Evolutionary conservation across 2,329 filamentous ascomycete species (phyloP).

Genomic region (Orbilia quercus): DNA sequence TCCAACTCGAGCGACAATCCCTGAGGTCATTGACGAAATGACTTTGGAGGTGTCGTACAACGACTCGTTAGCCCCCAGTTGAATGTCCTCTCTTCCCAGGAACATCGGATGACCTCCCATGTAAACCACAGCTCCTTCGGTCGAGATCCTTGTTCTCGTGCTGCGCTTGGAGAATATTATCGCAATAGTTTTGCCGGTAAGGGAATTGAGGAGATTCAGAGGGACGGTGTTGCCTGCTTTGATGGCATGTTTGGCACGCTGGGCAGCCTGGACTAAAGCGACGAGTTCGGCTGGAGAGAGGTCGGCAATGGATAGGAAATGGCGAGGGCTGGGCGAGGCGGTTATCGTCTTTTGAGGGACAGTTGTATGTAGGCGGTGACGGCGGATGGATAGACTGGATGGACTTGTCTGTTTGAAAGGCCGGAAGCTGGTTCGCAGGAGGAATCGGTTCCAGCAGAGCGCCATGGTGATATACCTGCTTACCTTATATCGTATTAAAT

Average conservation of each 20-base stretch:
- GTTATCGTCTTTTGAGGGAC: neutral
- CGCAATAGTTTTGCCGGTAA: conserved; percentile 83
- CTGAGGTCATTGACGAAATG: conserved; percentile 91
- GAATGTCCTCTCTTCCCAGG: conserved; percentile 92
- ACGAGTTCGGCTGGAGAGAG: conserved; percentile 82
- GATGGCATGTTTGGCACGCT: conserved; percentile 78
- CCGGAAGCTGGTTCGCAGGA: conserved; percentile 15
- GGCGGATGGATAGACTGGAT: neutral
- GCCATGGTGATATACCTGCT: conserved; percentile 6
- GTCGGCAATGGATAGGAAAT: conserved; percentile 91
- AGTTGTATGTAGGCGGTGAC: conserved; percentile 18
- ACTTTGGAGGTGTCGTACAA: conserved; percentile 92
- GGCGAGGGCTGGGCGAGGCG: conserved; percentile 71
- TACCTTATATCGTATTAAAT: no score
- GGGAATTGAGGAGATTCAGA: conserved; percentile 67
- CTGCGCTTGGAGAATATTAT: conserved; percentile 98
- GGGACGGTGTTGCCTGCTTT: conserved; percentile 70
- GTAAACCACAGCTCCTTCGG: conserved; percentile 86
- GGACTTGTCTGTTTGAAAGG: conserved; percentile 9
- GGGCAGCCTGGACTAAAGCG: conserved; percentile 83
- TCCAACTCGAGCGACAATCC: conserved; percentile 82
- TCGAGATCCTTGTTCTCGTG: conserved; percentile 91
- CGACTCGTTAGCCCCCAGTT: conserved; percentile 94
- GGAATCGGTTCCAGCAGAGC: conserved; percentile 13
- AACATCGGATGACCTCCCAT: conserved; percentile 97